Conservation (phyloP, 352 stramenopile species). For the Globisporangium ultimum region DNA sequence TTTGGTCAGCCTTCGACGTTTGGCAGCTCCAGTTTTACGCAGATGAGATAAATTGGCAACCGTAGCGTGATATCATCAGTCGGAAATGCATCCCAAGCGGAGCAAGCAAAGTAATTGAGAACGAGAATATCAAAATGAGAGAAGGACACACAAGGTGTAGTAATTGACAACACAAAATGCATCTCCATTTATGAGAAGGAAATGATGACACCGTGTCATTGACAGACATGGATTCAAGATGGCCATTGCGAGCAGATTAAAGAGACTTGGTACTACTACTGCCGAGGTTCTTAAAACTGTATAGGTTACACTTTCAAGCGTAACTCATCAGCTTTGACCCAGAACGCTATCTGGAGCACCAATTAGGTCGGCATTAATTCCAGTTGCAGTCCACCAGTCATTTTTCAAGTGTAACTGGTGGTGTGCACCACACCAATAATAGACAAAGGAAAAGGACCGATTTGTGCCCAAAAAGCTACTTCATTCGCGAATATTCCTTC, state of each 20-base stretch:
- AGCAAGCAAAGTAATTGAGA: neutral
- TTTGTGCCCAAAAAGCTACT: too few relatives aligned
- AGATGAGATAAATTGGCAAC: conserved; percentile 31
- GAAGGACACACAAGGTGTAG: too few relatives aligned
- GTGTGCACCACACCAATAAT: neutral
- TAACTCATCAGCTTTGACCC: neutral
- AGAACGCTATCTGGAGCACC: conserved; percentile 6
- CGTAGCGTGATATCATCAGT: neutral
- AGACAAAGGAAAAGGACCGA: too few relatives aligned
- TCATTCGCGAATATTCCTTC: neutral
- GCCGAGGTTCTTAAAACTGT: neutral
- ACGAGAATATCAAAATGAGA: neutral
- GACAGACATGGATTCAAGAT: too few relatives aligned
- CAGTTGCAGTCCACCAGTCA: conserved; percentile 10
- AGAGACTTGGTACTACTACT: too few relatives aligned
- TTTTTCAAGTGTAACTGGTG: conserved; percentile 7
- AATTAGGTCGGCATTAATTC: neutral
- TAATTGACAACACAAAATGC: too few relatives aligned
- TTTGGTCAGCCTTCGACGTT: conserved; percentile 41
- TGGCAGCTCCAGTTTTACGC: conserved; percentile 46
- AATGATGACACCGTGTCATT: too few relatives aligned
- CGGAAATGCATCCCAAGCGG: conserved; percentile 8
- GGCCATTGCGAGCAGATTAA: too few relatives aligned
- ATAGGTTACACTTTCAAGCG: neutral
- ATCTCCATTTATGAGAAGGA: too few relatives aligned